Evolutionary conservation across 768 basidiomycete species (phyloP), one percentile per base, ranked within the genome.

Genomic region (Roridomyces roridus): DNA sequence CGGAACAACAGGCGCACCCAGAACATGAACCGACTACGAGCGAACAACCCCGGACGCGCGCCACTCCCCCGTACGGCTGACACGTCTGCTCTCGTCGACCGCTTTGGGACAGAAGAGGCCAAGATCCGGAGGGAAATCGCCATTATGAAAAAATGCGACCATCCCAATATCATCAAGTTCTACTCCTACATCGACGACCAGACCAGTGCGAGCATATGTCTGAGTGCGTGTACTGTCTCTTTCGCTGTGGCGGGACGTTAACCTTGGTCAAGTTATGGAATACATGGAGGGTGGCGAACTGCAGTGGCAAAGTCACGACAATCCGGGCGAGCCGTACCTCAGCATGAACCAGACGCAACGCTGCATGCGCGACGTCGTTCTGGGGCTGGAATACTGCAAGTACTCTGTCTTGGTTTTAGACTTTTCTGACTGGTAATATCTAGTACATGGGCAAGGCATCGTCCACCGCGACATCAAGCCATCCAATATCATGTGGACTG

Each of bases 401-500:
- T 85, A 37, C 54, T 26, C 37, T 26, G 21, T 40, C 60, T 39
- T 51, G 65, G 51, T 65, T 57, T 31, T 58, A 28, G 24, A 24
- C 21, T 51, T 11, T 44, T 28, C 20, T 15, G 17, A 14, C 34
- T 43, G 24, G 25, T 14, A 11, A 46, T 15, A 51, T 28, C 49
- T 67, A 98, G 96, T 99, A 2, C 97, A 99, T 70, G 85, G 90
- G 67, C 95, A 98, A 68, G 97, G 96, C 21, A 98, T 99, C 72
- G 98, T 99, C 46, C 97, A 99, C 74, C 92, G 97, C 54, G 97
- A 99, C 75, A 98, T 99, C 78, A 99, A 99, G 70, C 97, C 97
- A 24, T 93, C 95, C 42, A 99, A 99, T 73, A 86, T 99, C 21
- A 82, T 99, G 25, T 94, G 92, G 87, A 90, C 91, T 3, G 81